Evolutionary conservation across 1,139 yeast genomes (phyloP).

Genomic region (Sugiyamaella neomexicana): DNA sequence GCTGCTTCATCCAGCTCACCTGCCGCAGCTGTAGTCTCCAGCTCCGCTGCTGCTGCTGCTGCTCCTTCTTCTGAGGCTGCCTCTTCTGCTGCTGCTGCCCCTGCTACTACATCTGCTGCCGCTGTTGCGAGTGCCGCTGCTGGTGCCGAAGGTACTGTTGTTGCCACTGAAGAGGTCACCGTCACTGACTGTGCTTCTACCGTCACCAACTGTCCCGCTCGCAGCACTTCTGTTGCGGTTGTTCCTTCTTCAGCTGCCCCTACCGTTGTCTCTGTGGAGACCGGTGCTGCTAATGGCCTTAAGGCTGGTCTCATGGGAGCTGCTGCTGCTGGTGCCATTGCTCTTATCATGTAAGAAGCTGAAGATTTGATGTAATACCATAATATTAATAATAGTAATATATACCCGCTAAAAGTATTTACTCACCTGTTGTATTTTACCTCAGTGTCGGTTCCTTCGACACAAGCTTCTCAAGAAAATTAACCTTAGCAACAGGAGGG

Average conservation of each 20-base stretch:
- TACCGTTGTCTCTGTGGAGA: not conserved
- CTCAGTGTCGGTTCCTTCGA: too few relatives aligned
- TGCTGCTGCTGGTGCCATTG: conserved; percentile 21
- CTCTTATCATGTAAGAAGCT: conserved; percentile 16
- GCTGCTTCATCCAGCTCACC: conserved; percentile 17
- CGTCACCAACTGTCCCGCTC: conserved; percentile 16
- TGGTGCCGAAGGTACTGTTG: conserved; percentile 5
- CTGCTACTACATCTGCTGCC: conserved; percentile 18
- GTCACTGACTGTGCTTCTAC: conserved; percentile 14
- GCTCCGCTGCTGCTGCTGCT: not conserved
- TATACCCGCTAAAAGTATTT: not conserved
- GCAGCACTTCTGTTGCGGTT: conserved; percentile 11
- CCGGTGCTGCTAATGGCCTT: conserved; percentile 8
- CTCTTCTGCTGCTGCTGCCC: conserved; percentile 10
- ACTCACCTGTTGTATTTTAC: too few relatives aligned
- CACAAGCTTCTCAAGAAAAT: too few relatives aligned
- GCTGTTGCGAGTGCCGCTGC: conserved; percentile 7
- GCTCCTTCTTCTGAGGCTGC: conserved; percentile 18
- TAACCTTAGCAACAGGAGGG: too few relatives aligned
- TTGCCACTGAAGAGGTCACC: conserved; percentile 10
- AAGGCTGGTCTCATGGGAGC: conserved; percentile 18
- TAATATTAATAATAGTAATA: not conserved
- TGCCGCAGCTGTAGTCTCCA: conserved; percentile 4
- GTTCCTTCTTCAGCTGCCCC: conserved; percentile 17
- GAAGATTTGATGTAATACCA: too few relatives aligned